phyloP scores from a whole-genome alignment of 2,329 filamentous ascomycete species.

The Coniella lustricola region DNA sequence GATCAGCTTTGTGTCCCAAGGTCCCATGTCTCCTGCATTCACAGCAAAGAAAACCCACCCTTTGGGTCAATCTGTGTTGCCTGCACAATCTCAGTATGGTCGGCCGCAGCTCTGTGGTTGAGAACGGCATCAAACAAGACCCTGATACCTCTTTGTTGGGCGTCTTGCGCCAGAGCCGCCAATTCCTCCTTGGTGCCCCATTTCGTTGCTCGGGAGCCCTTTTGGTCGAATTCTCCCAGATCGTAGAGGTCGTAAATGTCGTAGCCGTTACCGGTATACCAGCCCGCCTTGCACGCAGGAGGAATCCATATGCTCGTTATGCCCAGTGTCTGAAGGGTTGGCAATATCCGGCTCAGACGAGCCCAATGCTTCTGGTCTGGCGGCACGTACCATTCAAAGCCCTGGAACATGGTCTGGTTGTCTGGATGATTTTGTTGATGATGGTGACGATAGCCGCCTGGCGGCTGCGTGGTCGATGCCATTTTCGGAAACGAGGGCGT shows the following conservation, averaged over 20 bases:
- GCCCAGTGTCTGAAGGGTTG: conserved; percentile 50
- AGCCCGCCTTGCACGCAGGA: conserved; percentile 62
- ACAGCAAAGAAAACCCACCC: conserved; percentile 21
- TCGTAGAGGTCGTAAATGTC: conserved; percentile 63
- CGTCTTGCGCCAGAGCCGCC: conserved; percentile 40
- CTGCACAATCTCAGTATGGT: conserved; percentile 51
- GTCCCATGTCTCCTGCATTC: not conserved
- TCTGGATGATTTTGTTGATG: conserved; percentile 8
- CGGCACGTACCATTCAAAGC: conserved; percentile 67
- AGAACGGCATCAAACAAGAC: conserved; percentile 65
- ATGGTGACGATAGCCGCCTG: not conserved
- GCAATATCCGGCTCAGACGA: conserved; percentile 45
- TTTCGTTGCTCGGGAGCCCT: conserved; percentile 55
- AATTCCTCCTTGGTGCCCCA: conserved; percentile 62
- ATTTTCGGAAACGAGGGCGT: not conserved
- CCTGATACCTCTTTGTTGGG: conserved; percentile 46
- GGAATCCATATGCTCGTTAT: conserved; percentile 62
- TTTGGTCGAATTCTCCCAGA: conserved; percentile 66
- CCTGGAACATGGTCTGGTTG: conserved; percentile 54
- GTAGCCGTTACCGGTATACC: conserved; percentile 57
- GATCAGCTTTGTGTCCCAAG: conserved; percentile 10
- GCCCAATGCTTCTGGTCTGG: conserved; percentile 54
- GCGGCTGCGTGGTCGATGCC: not conserved
- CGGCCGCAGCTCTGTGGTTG: conserved; percentile 65
- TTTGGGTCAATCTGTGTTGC: conserved; percentile 54